Evolutionary conservation across 2,329 filamentous ascomycete species (phyloP), one percentile per base, ranked within the genome.

Genomic region (Orbilia oligospora): DNA sequence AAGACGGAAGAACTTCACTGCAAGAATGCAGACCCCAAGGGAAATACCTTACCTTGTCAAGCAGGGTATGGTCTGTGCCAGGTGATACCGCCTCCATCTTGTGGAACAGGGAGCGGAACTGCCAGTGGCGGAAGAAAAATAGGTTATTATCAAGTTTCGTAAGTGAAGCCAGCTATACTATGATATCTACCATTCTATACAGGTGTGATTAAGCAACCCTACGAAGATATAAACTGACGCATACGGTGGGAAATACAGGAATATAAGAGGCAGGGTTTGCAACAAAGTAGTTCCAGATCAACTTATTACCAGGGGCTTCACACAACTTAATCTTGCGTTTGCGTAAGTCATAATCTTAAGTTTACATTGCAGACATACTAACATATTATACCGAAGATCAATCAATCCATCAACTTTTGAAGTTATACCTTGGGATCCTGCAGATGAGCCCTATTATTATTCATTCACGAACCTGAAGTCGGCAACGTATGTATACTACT

Each of bases 281-380:
- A 81, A 86, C 30, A 72, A 65, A 1, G 81, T 85, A 3, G 66
- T 56, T 1, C 84, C 85, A 0, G 38, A 63, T 0, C 81, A 86
- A n/a, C 84, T 86, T 58, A 82, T 83, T 16, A 83, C 81, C 0
- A 80, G 64, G 0, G 82, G 81, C 0, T 80, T 84, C 14, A 85
- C 84, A 1, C 84, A 85, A 73, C 78, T 86, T 0, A 81, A 82
- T 68, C 82, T 81, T 18, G 83, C 85, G 4, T 83, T 84, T 48
- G 82, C 82, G 67, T 63, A 70, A 70, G 67, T n/a, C n/a, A n/a
- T 51, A 22, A n/a, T 16, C 58, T n/a, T n/a, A n/a, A n/a, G n/a
- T n/a, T n/a, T n/a, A n/a, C n/a, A n/a, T n/a, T n/a, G n/a, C n/a
- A n/a, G n/a, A n/a, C n/a, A n/a, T n/a, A n/a, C 36, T 63, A 63